Evolutionary conservation across 495 filamentous ascomycete genomes (phyloP).

Genomic region (Tuber calosporum): DNA sequence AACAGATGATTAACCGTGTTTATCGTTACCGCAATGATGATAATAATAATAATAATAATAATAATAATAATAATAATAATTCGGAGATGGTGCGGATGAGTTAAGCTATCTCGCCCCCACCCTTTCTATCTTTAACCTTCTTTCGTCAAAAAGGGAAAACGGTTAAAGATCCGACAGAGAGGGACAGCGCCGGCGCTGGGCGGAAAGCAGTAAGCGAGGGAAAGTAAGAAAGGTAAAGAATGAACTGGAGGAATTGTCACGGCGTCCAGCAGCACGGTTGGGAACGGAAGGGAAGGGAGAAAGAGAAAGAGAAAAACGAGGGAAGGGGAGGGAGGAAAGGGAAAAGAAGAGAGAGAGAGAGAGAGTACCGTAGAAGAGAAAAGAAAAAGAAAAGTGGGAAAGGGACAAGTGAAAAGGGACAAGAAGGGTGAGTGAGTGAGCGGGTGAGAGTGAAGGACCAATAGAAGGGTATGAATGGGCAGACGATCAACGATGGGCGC

Average conservation of each 20-base stretch:
- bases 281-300: slow-evolving; percentile 7
- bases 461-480: not conserved
- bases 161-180: slow-evolving; percentile 25
- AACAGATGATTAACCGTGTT: slow-evolving; percentile 1
- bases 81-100: not conserved
- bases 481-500: not conserved
- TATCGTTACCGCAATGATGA: not conserved
- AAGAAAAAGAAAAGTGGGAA: slow-evolving; percentile 4
- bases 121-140: not conserved
- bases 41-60: no score
- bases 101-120: not conserved
- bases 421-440: not conserved
- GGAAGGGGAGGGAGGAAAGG: not conserved
- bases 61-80: no score
- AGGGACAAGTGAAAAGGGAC: slow-evolving; percentile 7
- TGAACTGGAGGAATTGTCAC: slow-evolving; percentile 18
- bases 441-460: not conserved
- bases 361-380: no score
- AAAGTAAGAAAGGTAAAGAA: slow-evolving; percentile 19
- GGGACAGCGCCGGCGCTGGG: slow-evolving; percentile 36
- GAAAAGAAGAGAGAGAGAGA: slow-evolving; percentile 8
- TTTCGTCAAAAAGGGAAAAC: not conserved
- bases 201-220: slow-evolving; percentile 10
- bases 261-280: slow-evolving; percentile 17
- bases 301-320: no score